Base-by-base conservation (phyloP, 306 rosid genomes). In the Acacia confusa region DNA sequence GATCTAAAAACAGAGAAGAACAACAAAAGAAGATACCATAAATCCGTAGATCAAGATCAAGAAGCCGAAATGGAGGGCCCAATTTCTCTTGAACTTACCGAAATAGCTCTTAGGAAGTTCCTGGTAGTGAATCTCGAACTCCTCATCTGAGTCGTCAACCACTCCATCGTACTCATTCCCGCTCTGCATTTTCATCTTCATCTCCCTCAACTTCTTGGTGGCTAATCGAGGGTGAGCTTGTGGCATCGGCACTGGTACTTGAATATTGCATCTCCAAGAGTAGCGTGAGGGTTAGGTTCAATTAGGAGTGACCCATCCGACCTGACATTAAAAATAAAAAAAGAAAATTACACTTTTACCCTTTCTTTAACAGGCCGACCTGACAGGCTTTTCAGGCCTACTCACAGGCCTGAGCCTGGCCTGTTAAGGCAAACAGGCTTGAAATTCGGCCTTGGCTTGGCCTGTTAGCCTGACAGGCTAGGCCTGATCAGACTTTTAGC, bases 191-290 rank as follows among this genome's bases (percentile, higher is more conserved):
- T 76, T 75, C 34, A 84, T 86, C 91, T 84, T 87, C 79, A 91
- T 77, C 70, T 87, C 87, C 65, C 94, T 78, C 32, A 91, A 86
- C 84, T 81, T 84, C 79, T 88, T 87, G 0, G 94, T 91, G 25
- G 94, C 94, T 2, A 88, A 53, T 1, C 92, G 0, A 91, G 88
- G 3, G 94, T 91, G 22, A 91, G 89, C 86, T 91, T 88, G 82
- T 91, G 94, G 88, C 94, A 91, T 4, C 7, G 89, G n/a, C 97
- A 44, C 86, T 92, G 97, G 85, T 92, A 95, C 94, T 95, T 92
- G 94, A 95, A 95, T n/a, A n/a, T n/a, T n/a, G n/a, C n/a, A n/a
- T n/a, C n/a, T n/a, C n/a, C n/a, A n/a, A n/a, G n/a, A n/a, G n/a
- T n/a, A n/a, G n/a, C n/a, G n/a, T n/a, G n/a, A n/a, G n/a, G n/a